Base-by-base conservation (phyloP, 306 rosid genomes). In the Acacia melanoxylon region DNA sequence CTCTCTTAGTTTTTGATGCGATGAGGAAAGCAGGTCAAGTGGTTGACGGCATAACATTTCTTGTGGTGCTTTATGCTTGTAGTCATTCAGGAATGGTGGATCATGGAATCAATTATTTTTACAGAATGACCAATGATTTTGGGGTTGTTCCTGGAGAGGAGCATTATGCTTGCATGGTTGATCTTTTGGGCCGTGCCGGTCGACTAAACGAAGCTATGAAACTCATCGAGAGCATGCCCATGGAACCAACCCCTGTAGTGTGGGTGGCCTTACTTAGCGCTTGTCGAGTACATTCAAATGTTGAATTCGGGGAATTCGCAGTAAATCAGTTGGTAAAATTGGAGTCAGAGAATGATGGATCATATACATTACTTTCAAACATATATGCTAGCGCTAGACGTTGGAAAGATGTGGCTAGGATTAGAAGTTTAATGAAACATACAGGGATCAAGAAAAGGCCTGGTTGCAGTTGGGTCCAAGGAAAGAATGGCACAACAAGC, bases 91-190 rank as follows among this genome's bases (percentile, higher is more conserved):
- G 98, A 86, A 86, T 92, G 93, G 80, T 85, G 56, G 96, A 92
- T 75, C 86, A 81, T 76, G 98, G 97, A 75, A 78, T 89, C 63
- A 17, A 79, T 74, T 88, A 91, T 84, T 94, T 94, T 61, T 72
- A 91, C 76, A 80, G 82, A 85, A 91, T 92, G 94, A 86, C 65
- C 71, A 78, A 84, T 49, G 84, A 88, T 54, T 91, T 84, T 77
- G 93, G 93, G 61, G 86, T 94, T 70, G 76, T 78, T 79, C 98
- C 97, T 41, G 89, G 87, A 72, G 89, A 84, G 12, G 96, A 94
- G 82, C 98, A 94, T 82, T 92, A 91, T 82, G 96, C 96, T 73
- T 94, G 97, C 82, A 89, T 92, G 93, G 94, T 91, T 82, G 98
- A 92, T 88, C 96, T 92, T 71, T 84, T 89, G 74, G 98, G 98